Evolutionary conservation across 1,284 basidiomycete genomes (phyloP), one percentile per base, ranked within the genome.

Genomic region (Afroboletus lepidellus): DNA sequence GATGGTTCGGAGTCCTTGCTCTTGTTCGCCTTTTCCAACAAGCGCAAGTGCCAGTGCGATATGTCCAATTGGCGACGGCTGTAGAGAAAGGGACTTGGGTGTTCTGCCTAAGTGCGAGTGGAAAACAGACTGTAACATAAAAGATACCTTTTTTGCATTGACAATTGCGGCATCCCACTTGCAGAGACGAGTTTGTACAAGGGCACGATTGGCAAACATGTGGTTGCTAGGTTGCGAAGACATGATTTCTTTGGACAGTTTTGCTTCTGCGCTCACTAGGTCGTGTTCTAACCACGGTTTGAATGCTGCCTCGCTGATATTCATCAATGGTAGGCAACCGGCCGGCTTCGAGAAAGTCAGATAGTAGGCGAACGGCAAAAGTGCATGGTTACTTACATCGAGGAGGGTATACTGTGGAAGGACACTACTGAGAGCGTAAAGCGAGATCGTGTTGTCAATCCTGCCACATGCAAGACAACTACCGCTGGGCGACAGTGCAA

Each of bases 11-110:
- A 52, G 13, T 29, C 44, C 53, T 1, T 8, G 15, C 2, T 43
- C 27, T 15, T 8, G 27, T 15, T 53, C 12, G 2, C 53, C 45
- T 34, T 44, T 13, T 6, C 50, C 50, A n/a, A 34, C 8, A 8
- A 46, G 53, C 11, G 41, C 53, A 15, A 54, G 24, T 6, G 50
- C 34, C 53, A 29, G 46, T n/a, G 44, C 44, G 16, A 52, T 43
- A 25, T 47, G 41, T 15, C 44, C 53, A 16, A 54, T 37, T 4
- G 39, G 38, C 11, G 44, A 52, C 9, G 32, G 25, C 8, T 46
- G 29, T 16, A 54, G 30, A 4, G 15, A 18, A 24, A 54, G 43
- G 9, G 53, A 52, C 53, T 51, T 51, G 36, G 25, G 12, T 16
- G 8, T 3, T n/a, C 4, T 12, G 16, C 8, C 16, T 45, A 21